Conservation (phyloP, 1,284 basidiomycete species). For the Tausonia pullulans region DNA sequence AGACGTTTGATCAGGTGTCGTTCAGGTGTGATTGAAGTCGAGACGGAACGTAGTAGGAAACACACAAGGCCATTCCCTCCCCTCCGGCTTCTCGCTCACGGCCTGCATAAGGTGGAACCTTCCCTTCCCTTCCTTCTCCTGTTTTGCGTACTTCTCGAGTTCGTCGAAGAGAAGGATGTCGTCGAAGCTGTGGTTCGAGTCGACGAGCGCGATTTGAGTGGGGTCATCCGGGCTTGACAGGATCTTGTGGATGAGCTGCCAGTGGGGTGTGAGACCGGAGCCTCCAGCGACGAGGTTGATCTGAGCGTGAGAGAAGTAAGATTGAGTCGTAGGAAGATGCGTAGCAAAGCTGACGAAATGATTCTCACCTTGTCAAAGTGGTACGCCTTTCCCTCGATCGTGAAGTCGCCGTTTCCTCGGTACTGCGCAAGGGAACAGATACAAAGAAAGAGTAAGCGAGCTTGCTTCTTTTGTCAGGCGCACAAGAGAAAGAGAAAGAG, state of each 20-base stretch:
- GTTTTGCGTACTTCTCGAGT: constrained; percentile 20
- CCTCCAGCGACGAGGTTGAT: constrained; percentile 29
- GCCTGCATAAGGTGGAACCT: constrained; percentile 19
- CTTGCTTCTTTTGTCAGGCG: too few relatives aligned
- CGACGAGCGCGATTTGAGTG: constrained; percentile 32
- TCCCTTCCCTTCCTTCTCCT: constrained; percentile 9
- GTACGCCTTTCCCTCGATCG: constrained; percentile 17
- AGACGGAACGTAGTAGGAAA: too few relatives aligned
- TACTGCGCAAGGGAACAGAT: neutral
- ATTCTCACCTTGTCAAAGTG: constrained; percentile 18
- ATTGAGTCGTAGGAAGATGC: neutral
- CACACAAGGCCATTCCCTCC: constrained; percentile 15
- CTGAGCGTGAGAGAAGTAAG: constrained; percentile 8
- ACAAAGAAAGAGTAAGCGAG: too few relatives aligned
- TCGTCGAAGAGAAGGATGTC: constrained; percentile 34
- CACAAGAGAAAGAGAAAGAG: too few relatives aligned
- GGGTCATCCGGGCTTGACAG: constrained; percentile 27
- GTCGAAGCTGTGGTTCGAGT: constrained; percentile 31
- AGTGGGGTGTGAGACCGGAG: constrained; percentile 33
- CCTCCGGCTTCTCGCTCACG: constrained; percentile 13
- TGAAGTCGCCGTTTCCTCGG: constrained; percentile 17
- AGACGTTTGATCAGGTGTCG: too few relatives aligned
- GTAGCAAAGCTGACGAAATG: neutral
- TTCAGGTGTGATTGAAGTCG: too few relatives aligned
- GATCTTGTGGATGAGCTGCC: constrained; percentile 33